Evolutionary conservation across 1,139 yeast species (phyloP).

Genomic region (Scheffersomyces segobiensis): DNA sequence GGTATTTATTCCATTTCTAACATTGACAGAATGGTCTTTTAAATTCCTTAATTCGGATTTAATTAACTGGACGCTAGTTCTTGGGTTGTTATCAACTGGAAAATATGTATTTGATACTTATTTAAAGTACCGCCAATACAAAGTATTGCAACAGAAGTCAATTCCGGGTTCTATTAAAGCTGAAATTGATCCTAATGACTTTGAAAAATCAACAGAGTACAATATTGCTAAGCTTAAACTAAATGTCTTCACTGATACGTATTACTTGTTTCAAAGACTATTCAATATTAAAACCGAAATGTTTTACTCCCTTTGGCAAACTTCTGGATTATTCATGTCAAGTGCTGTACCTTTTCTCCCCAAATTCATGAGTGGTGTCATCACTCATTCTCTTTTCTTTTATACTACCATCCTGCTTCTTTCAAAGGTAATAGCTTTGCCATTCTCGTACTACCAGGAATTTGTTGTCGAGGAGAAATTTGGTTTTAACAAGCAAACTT

Average conservation of each 20-base stretch:
- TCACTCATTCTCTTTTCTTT: slow-evolving; percentile 70
- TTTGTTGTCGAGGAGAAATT: slow-evolving; percentile 89
- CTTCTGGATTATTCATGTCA: slow-evolving; percentile 46
- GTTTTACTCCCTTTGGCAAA: slow-evolving; percentile 68
- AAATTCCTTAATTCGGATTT: slow-evolving; percentile 53
- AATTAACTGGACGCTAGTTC: slow-evolving; percentile 76
- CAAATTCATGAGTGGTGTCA: slow-evolving; percentile 50
- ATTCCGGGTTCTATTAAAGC: slow-evolving; percentile 67
- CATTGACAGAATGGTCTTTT: slow-evolving; percentile 21
- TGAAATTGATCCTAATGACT: slow-evolving; percentile 70
- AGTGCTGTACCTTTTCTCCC: slow-evolving; percentile 37
- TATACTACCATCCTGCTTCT: slow-evolving; percentile 42
- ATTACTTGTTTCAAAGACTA: slow-evolving; percentile 56
- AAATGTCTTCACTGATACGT: slow-evolving; percentile 55
- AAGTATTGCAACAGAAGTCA: slow-evolving; percentile 53
- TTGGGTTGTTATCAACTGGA: slow-evolving; percentile 73
- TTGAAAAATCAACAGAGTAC: slow-evolving; percentile 75
- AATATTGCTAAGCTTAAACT: slow-evolving; percentile 81
- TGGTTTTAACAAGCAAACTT: slow-evolving; percentile 88
- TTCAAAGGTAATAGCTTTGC: slow-evolving; percentile 57
- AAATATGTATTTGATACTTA: slow-evolving; percentile 76
- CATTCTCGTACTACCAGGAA: slow-evolving; percentile 70
- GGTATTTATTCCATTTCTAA: slow-evolving; percentile 7
- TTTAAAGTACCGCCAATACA: slow-evolving; percentile 74
- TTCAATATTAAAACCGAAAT: slow-evolving; percentile 60